Percentiles rank a stretch among this genome's conserved stretches.
Conservation (phyloP, 352 stramenopile species). For the Phytophthora citricola region DNA sequence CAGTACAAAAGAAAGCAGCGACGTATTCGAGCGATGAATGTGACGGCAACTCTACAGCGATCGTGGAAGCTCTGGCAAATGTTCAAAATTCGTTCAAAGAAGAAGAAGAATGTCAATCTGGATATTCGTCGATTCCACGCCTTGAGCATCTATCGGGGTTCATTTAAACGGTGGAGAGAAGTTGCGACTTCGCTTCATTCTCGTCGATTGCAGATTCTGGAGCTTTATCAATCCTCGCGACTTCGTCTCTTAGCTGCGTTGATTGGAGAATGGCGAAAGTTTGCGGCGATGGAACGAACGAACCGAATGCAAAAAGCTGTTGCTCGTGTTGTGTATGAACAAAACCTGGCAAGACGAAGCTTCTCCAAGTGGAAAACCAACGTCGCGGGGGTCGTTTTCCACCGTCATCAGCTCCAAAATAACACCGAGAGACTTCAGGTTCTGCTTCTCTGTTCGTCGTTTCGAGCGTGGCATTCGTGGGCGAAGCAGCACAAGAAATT, state of each 20-base stretch:
- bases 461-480: conserved; percentile 59
- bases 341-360: conserved; percentile 10
- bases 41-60: conserved; percentile 12
- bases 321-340: conserved; percentile 26
- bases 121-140: not conserved
- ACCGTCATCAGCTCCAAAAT: conserved; percentile 50
- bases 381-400: conserved; percentile 18
- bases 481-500: conserved; percentile 41
- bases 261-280: conserved; percentile 36
- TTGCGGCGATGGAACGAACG: conserved; percentile 25
- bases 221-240: conserved; percentile 40
- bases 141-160: not conserved
- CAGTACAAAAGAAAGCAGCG: conserved; percentile 8
- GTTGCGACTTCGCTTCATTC: conserved; percentile 5
- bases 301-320: conserved; percentile 36
- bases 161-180: conserved; percentile 21
- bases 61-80: conserved; percentile 19
- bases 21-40: conserved; percentile 16
- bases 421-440: conserved; percentile 70
- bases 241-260: conserved; percentile 36
- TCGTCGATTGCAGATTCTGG: conserved; percentile 29
- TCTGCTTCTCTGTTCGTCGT: conserved; percentile 60
- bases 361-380: conserved; percentile 40
- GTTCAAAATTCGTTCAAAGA: conserved; percentile 2
- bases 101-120: conserved; percentile 1